Evolutionary conservation across 129 eudicot species (phyloP).

Genomic region (Daucus carota): DNA sequence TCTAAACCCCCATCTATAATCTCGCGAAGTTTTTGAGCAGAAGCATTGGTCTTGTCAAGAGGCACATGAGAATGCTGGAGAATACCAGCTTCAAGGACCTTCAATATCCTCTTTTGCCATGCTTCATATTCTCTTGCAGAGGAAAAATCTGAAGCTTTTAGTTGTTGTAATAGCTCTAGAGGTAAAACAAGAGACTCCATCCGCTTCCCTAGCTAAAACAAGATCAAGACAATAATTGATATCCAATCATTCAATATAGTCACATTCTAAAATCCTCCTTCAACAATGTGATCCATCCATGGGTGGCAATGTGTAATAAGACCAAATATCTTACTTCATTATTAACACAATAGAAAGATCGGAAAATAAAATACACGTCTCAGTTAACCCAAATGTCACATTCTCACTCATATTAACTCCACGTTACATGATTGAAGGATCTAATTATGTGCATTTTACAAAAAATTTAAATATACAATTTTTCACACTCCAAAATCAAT

Average conservation of each 20-base stretch:
- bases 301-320: neutral
- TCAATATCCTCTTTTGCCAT: slow-evolving; percentile 90
- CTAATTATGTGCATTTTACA: too few relatives aligned
- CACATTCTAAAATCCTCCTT: neutral
- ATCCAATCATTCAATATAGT: neutral
- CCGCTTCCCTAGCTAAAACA: slow-evolving; percentile 65
- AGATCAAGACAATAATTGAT: neutral
- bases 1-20: slow-evolving; percentile 64
- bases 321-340: neutral
- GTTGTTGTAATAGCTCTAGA: slow-evolving; percentile 82
- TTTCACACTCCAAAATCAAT: too few relatives aligned
- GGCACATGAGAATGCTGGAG: slow-evolving; percentile 75
- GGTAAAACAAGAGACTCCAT: slow-evolving; percentile 77
- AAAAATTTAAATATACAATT: too few relatives aligned
- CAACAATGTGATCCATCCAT: too few relatives aligned
- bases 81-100: slow-evolving; percentile 84
- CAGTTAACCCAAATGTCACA: neutral
- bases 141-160: slow-evolving; percentile 83
- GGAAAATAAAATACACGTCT: neutral
- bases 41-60: slow-evolving; percentile 43
- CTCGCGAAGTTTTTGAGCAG: slow-evolving; percentile 60
- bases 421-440: too few relatives aligned
- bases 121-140: slow-evolving; percentile 65
- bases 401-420: too few relatives aligned
- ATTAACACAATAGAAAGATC: neutral